Evolutionary conservation across 1,284 basidiomycete species (phyloP), one percentile per base, ranked within the genome.

Genomic region (Austroboletus olivaceoglutinosus): DNA sequence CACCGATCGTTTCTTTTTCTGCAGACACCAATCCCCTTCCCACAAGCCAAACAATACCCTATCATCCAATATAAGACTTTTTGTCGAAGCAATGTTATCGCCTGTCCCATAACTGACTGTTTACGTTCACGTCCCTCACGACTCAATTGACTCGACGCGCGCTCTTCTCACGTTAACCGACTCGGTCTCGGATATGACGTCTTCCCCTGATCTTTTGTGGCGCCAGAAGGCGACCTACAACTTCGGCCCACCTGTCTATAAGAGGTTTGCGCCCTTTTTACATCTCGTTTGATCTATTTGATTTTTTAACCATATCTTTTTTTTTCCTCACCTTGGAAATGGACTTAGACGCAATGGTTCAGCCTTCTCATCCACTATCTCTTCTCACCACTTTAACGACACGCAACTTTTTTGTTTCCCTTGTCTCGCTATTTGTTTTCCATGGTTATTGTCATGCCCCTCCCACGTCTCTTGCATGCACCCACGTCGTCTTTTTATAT

Each of bases 281-380:
- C 9, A 29, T 33, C n/a, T 18, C 16, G 19, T 18, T 47, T 45
- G 31, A 52, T 47, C 45, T 45, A 21, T 25, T 56, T 48, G 44
- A 45, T 50, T 36, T 49, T 19, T 47, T 40, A 31, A 36, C 47
- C 29, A 23, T 33, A 45, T 56, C 29, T 18, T 29, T 27, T 25
- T 39, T 12, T 12, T 19, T 9, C 41, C 30, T 50, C 43, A 23
- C 36, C 39, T 23, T 44, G 45, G 50, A 41, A 51, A 42, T 33
- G 63, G 58, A 65, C 63, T 36, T 64, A 61, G 62, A 61, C 52
- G 45, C 51, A 50, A 43, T 33, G 16, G 6, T 25, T 38, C 30
- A 27, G 9, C 45, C 15, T 39, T 43, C 12, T 15, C 36, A 29
- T 25, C 25, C 25, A 25, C 25, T 22, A n/a, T 12, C 30, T 5